Conservation (phyloP, 306 rosid genomes). For the Acacia acuminata region DNA sequence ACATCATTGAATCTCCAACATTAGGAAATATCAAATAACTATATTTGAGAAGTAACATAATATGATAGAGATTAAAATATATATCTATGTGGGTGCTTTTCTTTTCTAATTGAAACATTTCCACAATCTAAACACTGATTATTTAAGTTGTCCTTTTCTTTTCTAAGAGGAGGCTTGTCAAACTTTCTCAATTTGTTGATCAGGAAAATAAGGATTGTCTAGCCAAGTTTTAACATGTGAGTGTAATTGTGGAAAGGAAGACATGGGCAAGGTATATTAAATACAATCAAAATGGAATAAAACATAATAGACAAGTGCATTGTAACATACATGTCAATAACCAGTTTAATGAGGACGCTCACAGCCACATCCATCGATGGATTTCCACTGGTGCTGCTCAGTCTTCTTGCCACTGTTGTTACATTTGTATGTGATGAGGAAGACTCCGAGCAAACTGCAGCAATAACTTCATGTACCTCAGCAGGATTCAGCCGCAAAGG, state of each 20-base stretch:
- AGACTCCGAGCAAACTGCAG: slow-evolving; percentile 97
- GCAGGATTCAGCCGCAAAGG: slow-evolving; percentile 95
- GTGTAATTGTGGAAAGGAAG: slow-evolving; percentile 5
- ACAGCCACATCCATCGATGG: slow-evolving; percentile 97
- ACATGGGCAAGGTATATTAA: background rate
- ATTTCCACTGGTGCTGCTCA: slow-evolving; percentile 71
- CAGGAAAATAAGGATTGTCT: slow-evolving; percentile 21
- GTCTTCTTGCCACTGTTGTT: slow-evolving; percentile 63
- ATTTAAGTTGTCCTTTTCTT: slow-evolving; percentile 17
- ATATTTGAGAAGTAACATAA: slow-evolving; percentile 3
- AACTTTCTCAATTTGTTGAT: background rate
- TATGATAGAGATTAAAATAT: background rate
- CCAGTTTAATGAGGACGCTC: slow-evolving; percentile 96
- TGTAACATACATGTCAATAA: slow-evolving; percentile 94
- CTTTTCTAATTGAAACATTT: background rate
- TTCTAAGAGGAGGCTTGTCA: background rate
- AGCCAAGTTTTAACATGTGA: background rate
- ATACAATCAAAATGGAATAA: slow-evolving; percentile 23
- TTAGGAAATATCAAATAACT: slow-evolving; percentile 14
- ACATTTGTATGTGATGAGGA: slow-evolving; percentile 59
- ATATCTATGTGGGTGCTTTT: background rate
- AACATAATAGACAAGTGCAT: slow-evolving; percentile 32
- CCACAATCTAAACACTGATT: slow-evolving; percentile 14
- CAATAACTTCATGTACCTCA: slow-evolving; percentile 95
- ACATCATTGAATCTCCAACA: slow-evolving; percentile 12